Conservation (phyloP, 371 early-diverging fungal genomes). For the Mortierella sp. region DNA sequence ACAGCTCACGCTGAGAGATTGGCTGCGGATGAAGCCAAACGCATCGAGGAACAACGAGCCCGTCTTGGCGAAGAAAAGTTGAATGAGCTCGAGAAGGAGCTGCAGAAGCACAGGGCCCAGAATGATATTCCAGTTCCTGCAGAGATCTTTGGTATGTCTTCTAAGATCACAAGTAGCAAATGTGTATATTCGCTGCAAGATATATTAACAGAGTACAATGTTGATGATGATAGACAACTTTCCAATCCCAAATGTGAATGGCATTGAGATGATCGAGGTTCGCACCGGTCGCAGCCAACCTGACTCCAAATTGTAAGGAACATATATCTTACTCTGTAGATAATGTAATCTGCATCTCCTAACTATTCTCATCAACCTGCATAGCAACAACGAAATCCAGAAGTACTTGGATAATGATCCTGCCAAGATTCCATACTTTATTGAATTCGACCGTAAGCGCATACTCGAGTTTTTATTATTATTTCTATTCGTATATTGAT, state of each 20-base stretch:
- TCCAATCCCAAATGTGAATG: slow-evolving; percentile 68
- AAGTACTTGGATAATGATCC: slow-evolving; percentile 64
- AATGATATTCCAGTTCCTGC: slow-evolving; percentile 71
- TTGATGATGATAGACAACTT: slow-evolving; percentile 60
- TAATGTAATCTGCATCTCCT: not conserved
- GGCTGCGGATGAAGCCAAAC: slow-evolving; percentile 66
- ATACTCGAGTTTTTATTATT: not conserved
- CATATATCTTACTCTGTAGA: not conserved
- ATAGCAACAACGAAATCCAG: slow-evolving; percentile 67
- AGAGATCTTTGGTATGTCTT: slow-evolving; percentile 60
- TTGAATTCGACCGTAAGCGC: slow-evolving; percentile 74
- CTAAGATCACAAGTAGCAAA: not conserved
- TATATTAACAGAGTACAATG: not conserved
- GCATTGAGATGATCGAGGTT: slow-evolving; percentile 73
- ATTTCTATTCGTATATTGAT: not conserved
- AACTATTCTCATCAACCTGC: not conserved
- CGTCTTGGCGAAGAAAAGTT: slow-evolving; percentile 68
- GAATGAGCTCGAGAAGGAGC: slow-evolving; percentile 60
- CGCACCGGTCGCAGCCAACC: slow-evolving; percentile 67
- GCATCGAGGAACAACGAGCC: slow-evolving; percentile 66
- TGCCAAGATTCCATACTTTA: slow-evolving; percentile 68
- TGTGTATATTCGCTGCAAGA: not conserved
- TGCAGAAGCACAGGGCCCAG: slow-evolving; percentile 66
- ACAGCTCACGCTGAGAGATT: slow-evolving; percentile 70
- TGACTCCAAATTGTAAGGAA: slow-evolving; percentile 59